Conservation (phyloP, 345 rosid genomes). For the Salix exigua region DNA sequence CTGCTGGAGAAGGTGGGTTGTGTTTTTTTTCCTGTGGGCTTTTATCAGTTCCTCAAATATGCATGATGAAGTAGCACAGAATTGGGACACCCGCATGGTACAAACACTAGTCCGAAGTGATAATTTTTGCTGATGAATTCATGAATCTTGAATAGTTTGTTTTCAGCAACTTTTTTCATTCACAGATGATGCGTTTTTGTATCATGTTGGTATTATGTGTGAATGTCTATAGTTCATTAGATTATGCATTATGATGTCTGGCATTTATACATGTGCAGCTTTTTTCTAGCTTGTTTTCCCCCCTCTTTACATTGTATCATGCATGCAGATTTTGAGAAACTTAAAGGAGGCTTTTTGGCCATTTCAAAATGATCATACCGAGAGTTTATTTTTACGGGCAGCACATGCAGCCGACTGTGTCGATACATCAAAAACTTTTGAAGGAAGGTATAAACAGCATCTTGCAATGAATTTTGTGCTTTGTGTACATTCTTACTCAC, state of each 20-base stretch:
- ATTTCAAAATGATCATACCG: constrained; percentile 43
- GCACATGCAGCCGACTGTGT: constrained; percentile 49
- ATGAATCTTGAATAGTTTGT: background rate
- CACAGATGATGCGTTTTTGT: background rate
- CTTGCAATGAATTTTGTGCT: background rate
- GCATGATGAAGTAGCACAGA: background rate
- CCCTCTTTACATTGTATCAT: background rate
- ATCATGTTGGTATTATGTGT: background rate
- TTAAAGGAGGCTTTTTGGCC: constrained; percentile 72
- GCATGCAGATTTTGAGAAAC: constrained; percentile 41
- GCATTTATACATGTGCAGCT: too few species aligned
- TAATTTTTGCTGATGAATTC: background rate
- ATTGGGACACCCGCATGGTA: background rate
- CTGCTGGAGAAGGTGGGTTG: constrained; percentile 42
- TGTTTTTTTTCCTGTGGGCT: background rate
- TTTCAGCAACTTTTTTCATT: background rate
- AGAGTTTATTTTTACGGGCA: constrained; percentile 55
- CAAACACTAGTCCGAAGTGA: background rate
- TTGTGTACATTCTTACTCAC: background rate
- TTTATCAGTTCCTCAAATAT: background rate
- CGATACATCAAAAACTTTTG: constrained; percentile 30
- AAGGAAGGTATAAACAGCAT: constrained; percentile 37
- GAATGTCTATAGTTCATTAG: background rate
- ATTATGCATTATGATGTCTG: background rate
- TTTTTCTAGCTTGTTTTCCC: background rate